phyloP scores from a whole-genome alignment of 2,329 filamentous ascomycete species.

The Talaromyces albobiverticillius region DNA sequence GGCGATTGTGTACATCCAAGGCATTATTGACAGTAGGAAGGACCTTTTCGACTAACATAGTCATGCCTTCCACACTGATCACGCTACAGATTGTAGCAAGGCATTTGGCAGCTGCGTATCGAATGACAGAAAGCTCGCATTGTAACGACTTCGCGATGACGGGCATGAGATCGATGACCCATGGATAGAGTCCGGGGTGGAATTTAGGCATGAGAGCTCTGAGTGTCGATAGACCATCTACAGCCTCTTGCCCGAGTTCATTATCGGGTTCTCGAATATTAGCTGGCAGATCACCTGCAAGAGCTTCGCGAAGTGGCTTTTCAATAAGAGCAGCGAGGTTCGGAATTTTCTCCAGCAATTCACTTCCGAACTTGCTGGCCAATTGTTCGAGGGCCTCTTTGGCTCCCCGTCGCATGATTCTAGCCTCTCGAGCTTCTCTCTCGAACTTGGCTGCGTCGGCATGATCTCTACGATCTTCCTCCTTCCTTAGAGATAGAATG shows the following conservation, averaged over 20 bases:
- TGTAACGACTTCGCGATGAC: conserved; percentile 84
- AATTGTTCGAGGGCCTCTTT: conserved; percentile 92
- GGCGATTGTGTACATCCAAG: conserved; percentile 80
- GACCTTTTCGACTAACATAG: conserved; percentile 88
- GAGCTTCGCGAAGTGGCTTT: conserved; percentile 70
- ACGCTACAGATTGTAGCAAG: conserved; percentile 96
- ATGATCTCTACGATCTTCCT: conserved; percentile 92
- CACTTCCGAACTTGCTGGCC: conserved; percentile 71
- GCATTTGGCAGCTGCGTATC: conserved; percentile 96
- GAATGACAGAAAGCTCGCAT: conserved; percentile 83
- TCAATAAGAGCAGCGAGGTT: conserved; percentile 80
- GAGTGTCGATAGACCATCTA: conserved; percentile 90
- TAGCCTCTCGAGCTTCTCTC: conserved; percentile 79
- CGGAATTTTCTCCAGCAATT: conserved; percentile 78
- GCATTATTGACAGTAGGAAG: conserved; percentile 89
- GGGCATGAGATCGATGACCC: conserved; percentile 79
- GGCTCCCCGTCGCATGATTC: conserved; percentile 86
- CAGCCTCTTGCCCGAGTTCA: conserved; percentile 81
- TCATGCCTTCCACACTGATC: conserved; percentile 93
- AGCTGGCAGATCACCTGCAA: conserved; percentile 67
- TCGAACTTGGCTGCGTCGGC: conserved; percentile 88
- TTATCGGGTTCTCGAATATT: conserved; percentile 72
- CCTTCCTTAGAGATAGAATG: conserved; percentile 92
- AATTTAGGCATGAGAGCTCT: conserved; percentile 92
- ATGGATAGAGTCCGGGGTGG: conserved; percentile 68